A percentile compares a stretch with the other conserved stretches of the same genome.
phyloP scores from a whole-genome alignment of 2,329 filamentous ascomycete genomes.

The Pseudogymnoascus sp. region DNA sequence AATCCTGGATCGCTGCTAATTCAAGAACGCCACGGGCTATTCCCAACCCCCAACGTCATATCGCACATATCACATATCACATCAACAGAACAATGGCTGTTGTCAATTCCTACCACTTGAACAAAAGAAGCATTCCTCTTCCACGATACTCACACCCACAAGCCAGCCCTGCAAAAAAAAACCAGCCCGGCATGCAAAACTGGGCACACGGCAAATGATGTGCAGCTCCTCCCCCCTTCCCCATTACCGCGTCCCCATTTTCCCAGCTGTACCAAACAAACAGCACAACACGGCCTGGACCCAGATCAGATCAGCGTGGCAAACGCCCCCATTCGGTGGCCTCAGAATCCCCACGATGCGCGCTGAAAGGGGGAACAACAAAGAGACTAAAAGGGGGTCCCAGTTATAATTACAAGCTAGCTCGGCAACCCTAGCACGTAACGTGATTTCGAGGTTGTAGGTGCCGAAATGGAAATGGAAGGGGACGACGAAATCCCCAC shows the following conservation, averaged over 20 bases:
- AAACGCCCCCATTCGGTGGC: background rate
- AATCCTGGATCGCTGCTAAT: background rate
- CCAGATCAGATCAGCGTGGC: conserved; percentile 1
- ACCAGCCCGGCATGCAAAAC: background rate
- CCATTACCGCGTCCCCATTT: background rate
- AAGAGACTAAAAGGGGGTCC: background rate
- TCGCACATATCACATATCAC: no score
- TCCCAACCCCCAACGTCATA: background rate
- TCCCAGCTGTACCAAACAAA: background rate
- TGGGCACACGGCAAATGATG: conserved; percentile 6
- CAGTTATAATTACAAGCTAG: conserved; percentile 3
- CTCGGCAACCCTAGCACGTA: background rate
- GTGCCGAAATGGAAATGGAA: background rate
- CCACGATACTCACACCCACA: background rate
- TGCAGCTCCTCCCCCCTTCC: background rate
- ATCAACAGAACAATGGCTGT: background rate
- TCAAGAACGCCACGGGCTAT: background rate
- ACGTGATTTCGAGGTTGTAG: background rate
- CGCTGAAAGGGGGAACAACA: background rate
- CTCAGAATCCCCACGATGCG: background rate
- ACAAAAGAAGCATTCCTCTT: background rate
- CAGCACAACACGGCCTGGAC: background rate
- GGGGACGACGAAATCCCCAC: background rate
- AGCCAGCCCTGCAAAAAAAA: conserved; percentile 2
- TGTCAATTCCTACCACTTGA: background rate